Conservation (phyloP, 192 early-diverging fungal genomes). For the Kickxella alabastrina region DNA sequence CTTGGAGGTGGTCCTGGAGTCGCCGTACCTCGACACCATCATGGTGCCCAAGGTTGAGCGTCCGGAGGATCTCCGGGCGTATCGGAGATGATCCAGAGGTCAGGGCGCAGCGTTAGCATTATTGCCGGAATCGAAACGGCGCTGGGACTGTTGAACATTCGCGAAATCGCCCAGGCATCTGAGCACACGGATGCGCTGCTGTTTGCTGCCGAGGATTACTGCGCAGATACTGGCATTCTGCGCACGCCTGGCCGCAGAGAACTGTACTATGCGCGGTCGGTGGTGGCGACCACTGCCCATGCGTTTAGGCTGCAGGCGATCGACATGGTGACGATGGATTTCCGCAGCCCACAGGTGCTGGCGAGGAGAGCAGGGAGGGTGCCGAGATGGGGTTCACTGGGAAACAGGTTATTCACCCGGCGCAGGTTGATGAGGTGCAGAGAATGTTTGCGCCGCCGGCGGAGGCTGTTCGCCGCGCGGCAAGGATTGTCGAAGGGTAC, state of each 20-base stretch:
- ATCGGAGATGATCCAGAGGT: constrained; percentile 64
- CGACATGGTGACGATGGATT: constrained; percentile 92
- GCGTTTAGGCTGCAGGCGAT: constrained; percentile 89
- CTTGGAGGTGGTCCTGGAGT: constrained; percentile 69
- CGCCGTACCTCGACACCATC: constrained; percentile 62
- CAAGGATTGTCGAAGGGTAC: constrained; percentile 68
- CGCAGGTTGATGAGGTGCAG: constrained; percentile 83
- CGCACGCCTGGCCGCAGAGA: constrained; percentile 71
- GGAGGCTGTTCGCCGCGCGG: constrained; percentile 63
- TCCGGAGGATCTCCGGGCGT: constrained; percentile 74
- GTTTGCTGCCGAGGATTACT: constrained; percentile 95
- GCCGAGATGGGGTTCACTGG: constrained; percentile 91
- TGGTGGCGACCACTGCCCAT: constrained; percentile 73
- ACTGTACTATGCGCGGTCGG: constrained; percentile 75
- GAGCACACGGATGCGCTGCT: constrained; percentile 77
- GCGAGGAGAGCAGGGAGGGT: constrained; percentile 82
- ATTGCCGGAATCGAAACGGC: constrained; percentile 90
- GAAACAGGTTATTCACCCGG: constrained; percentile 94
- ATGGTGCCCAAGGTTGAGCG: constrained; percentile 88
- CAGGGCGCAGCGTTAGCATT: constrained; percentile 66
- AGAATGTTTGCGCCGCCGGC: constrained; percentile 67
- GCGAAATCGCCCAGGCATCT: constrained; percentile 72
- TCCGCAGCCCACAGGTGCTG: constrained; percentile 62
- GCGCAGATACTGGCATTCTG: constrained; percentile 79
- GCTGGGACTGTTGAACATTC: constrained; percentile 78